A percentile compares a stretch with the other conserved stretches of the same genome.
Evolutionary conservation across 805 yeast species (phyloP).

Genomic region (Yarrowia hollandica): DNA sequence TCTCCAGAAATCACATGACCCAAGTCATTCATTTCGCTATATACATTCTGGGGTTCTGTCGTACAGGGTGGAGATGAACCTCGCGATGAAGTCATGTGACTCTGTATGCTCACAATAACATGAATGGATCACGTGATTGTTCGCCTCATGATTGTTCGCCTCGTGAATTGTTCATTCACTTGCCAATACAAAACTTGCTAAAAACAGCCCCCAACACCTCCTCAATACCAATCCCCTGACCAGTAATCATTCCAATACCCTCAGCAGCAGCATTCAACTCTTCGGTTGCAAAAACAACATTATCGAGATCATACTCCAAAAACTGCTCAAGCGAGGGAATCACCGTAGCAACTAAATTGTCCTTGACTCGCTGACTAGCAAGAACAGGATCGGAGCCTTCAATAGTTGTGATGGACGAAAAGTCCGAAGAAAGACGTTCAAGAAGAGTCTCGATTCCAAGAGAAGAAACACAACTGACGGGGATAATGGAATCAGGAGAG

Average conservation of each 20-base stretch:
- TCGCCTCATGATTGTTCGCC: too few relatives aligned
- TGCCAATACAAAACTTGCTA: slow-evolving; percentile 91
- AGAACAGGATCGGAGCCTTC: slow-evolving; percentile 56
- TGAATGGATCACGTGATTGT: too few relatives aligned
- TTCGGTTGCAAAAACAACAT: slow-evolving; percentile 79
- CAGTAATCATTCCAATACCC: slow-evolving; percentile 91
- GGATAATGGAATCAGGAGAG: slow-evolving; percentile 32
- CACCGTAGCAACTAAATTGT: slow-evolving; percentile 73
- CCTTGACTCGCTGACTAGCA: slow-evolving; percentile 74
- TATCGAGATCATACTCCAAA: slow-evolving; percentile 47
- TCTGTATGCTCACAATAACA: too few relatives aligned
- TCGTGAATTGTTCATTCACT: too few relatives aligned
- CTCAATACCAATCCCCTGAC: slow-evolving; percentile 83
- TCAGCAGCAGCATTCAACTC: slow-evolving; percentile 70
- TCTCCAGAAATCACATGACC: too few relatives aligned
- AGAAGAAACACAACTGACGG: slow-evolving; percentile 61
- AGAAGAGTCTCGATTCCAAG: slow-evolving; percentile 57
- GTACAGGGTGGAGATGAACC: too few relatives aligned
- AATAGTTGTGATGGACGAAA: slow-evolving; percentile 53
- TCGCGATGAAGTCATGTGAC: too few relatives aligned
- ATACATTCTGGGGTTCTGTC: too few relatives aligned
- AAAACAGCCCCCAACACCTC: slow-evolving; percentile 90
- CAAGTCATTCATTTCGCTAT: too few relatives aligned
- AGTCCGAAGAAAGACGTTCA: slow-evolving; percentile 46
- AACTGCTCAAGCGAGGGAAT: slow-evolving; percentile 72